Evolutionary conservation across 805 yeast species (phyloP), one percentile per base, ranked within the genome.

Genomic region (Ogataea henricii): DNA sequence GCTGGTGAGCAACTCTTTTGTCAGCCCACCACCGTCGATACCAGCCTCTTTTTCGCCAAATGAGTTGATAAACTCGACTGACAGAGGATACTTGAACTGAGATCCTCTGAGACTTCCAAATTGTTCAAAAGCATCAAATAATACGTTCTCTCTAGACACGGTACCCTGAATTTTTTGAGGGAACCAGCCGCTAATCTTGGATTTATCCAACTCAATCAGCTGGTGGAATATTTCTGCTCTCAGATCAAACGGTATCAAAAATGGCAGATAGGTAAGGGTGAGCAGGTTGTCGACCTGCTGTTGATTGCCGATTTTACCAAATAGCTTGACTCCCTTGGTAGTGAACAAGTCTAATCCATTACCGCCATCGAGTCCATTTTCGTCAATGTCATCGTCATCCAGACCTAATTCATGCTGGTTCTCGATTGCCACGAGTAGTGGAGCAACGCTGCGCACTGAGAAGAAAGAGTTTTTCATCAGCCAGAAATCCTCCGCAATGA

Each of bases 11-110:
- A 94, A 82, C 59, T 92, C 99, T 63, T 92, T 91, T 0, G 97
- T 91, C 20, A 92, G 72, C 1, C 99, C 99, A 10, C 98, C 99
- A 6, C 99, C 99, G 65, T 92, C 99, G 36, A 92, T 85, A 1
- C 99, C 99, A 0, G 84, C 89, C 63, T 92, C 98, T 22, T 43
- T 53, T 29, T 72, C 78, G 1, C 91, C 96, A 67, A 83, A 80
- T 47, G 85, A 78, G 58, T 88, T 87, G 30, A 71, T 70, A 60
- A 94, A 90, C 13, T 76, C 75, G 1, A 94, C 89, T 1, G 78
- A 70, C 8, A 91, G 64, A 29, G 72, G 73, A 7, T 74, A 61
- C 57, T 87, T 89, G 63, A 91, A 78, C 3, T 69, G 68, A 1
- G 71, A 58, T 0, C 90, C 89, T 8, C 59, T 44, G 1, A 75